phyloP scores from a whole-genome alignment of 768 basidiomycete species.

The Fistulinella prunicolor region DNA sequence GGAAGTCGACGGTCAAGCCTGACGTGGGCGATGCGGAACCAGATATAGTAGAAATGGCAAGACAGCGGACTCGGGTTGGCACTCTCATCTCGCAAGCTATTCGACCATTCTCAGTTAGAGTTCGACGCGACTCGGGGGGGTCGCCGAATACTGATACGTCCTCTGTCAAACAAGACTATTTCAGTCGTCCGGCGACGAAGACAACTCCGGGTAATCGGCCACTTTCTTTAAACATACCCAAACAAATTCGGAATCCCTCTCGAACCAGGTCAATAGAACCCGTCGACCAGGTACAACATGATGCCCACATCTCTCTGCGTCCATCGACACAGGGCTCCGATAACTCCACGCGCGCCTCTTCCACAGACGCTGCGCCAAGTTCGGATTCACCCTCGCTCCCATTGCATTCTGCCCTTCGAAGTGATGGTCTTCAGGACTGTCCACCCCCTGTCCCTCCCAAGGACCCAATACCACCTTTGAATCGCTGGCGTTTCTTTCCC shows the following conservation, averaged over 20 bases:
- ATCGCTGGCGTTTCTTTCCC: slow-evolving; percentile 52
- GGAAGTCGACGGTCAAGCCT: slow-evolving; percentile 67
- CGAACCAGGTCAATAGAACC: slow-evolving; percentile 30
- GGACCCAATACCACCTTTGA: slow-evolving; percentile 28
- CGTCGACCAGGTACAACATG: slow-evolving; percentile 13
- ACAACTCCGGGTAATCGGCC: slow-evolving; percentile 12
- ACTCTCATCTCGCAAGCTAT: slow-evolving; percentile 55
- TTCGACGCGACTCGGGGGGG: slow-evolving; percentile 36
- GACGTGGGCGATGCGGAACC: slow-evolving; percentile 42
- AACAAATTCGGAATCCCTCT: slow-evolving; percentile 13
- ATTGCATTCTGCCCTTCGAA: slow-evolving; percentile 6
- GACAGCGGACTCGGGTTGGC: slow-evolving; percentile 47
- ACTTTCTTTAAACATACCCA: slow-evolving; percentile 21
- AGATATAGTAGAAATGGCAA: slow-evolving; percentile 26
- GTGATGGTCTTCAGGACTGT: slow-evolving; percentile 18
- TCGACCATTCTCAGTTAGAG: slow-evolving; percentile 42
- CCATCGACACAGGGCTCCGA: slow-evolving; percentile 11
- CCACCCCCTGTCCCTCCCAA: slow-evolving; percentile 31
- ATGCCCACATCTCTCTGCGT: slow-evolving; percentile 2
- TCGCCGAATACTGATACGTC: slow-evolving; percentile 29
- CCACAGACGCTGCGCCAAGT: slow-evolving; percentile 4
- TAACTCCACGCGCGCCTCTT: slow-evolving; percentile 16
- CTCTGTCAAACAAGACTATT: slow-evolving; percentile 21
- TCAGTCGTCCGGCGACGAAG: slow-evolving; percentile 18
- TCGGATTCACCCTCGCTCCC: slow-evolving; percentile 15